Conservation (phyloP, 2,329 filamentous ascomycete species). For the Lasiodiplodia sp. region DNA sequence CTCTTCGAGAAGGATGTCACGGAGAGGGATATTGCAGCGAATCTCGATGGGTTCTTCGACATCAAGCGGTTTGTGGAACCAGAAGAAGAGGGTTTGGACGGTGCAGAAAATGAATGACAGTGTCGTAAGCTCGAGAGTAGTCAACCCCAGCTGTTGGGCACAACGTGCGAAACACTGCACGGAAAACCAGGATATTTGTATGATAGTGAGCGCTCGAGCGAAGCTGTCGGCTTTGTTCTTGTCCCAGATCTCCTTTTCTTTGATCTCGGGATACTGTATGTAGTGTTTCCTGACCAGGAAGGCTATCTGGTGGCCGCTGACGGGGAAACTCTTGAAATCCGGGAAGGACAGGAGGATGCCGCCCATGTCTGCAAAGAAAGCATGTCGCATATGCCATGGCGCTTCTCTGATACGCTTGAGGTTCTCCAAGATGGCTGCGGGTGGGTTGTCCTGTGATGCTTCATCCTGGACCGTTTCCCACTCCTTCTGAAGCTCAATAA, state of each 20-base stretch:
- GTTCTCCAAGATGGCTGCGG: background rate
- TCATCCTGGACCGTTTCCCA: background rate
- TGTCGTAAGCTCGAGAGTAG: slow-evolving; percentile 47
- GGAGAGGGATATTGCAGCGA: background rate
- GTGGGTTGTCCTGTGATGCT: background rate
- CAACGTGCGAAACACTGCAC: slow-evolving; percentile 31
- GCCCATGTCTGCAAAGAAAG: slow-evolving; percentile 39
- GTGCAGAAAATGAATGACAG: slow-evolving; percentile 48
- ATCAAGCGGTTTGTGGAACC: slow-evolving; percentile 49
- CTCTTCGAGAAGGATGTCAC: slow-evolving; percentile 14
- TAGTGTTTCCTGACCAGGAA: slow-evolving; percentile 31
- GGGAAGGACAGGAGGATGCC: slow-evolving; percentile 34
- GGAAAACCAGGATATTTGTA: slow-evolving; percentile 32
- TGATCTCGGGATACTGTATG: slow-evolving; percentile 39
- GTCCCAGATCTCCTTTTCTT: slow-evolving; percentile 33
- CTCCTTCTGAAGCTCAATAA: slow-evolving; percentile 31
- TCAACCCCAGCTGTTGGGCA: slow-evolving; percentile 42
- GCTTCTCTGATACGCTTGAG: background rate
- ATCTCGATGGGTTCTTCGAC: slow-evolving; percentile 31
- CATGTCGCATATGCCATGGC: slow-evolving; percentile 36
- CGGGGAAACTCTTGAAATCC: slow-evolving; percentile 33
- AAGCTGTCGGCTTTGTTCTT: slow-evolving; percentile 32
- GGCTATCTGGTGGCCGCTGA: slow-evolving; percentile 33
- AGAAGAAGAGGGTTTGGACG: slow-evolving; percentile 45
- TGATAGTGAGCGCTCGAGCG: slow-evolving; percentile 30